A percentile compares a stretch with the other conserved stretches of the same genome.
These are phyloP conservation scores for Trichothecium sympodiale DNA, from an alignment of 2,329 filamentous ascomycete genomes.

Conservation along the genomic window DNA sequence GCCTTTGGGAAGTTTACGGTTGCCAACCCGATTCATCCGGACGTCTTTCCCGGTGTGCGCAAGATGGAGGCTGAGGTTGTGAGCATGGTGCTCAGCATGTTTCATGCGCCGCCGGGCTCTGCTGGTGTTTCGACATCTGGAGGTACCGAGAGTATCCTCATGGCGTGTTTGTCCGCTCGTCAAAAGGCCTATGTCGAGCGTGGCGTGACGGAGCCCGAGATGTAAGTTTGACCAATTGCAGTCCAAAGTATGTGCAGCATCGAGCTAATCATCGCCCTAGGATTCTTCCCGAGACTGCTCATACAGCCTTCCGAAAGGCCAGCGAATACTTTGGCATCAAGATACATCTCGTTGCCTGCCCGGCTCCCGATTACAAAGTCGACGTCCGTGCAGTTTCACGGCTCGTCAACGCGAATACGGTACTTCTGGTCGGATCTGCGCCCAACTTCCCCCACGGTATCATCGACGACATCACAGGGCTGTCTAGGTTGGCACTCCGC, in stretches of 20 bases:
- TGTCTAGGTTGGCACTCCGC: slow-evolving; percentile 72
- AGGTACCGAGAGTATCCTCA: slow-evolving; percentile 91
- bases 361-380: slow-evolving; percentile 76
- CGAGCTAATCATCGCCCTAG: slow-evolving; percentile 26
- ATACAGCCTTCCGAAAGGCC: slow-evolving; percentile 94
- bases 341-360: slow-evolving; percentile 77
- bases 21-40: slow-evolving; percentile 91
- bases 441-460: slow-evolving; percentile 98
- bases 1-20: slow-evolving; percentile 93
- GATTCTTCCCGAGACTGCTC: slow-evolving; percentile 88
- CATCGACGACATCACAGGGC: slow-evolving; percentile 81
- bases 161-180: slow-evolving; percentile 83
- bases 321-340: slow-evolving; percentile 96
- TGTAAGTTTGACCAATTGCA: slow-evolving; percentile 43
- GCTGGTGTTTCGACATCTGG: slow-evolving; percentile 86
- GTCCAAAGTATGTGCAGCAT: not conserved
- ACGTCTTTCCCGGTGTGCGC: slow-evolving; percentile 92
- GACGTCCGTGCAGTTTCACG: slow-evolving; percentile 67
- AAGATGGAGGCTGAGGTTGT: slow-evolving; percentile 99
- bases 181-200: slow-evolving; percentile 82
- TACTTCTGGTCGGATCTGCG: slow-evolving; percentile 85
- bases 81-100: slow-evolving; percentile 83
- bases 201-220: slow-evolving; percentile 85
- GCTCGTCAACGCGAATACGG: slow-evolving; percentile 86
- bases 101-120: slow-evolving; percentile 76